phyloP scores from a whole-genome alignment of 371 early-diverging fungal genomes.

The Fennellomyces sp. region DNA sequence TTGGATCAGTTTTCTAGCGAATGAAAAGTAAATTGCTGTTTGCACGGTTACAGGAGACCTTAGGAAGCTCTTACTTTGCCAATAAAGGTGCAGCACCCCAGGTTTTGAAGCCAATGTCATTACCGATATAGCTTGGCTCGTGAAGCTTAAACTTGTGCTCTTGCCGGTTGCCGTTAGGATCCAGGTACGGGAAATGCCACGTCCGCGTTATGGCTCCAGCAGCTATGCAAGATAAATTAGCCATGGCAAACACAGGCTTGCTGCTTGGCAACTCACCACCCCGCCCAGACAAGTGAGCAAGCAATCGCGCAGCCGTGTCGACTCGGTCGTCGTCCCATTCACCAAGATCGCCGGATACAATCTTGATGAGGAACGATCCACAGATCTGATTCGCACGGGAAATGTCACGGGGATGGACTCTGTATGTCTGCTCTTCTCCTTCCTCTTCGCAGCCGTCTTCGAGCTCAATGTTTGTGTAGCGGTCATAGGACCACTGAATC shows the following conservation, averaged over 20 bases:
- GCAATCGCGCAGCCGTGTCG: slow-evolving; percentile 37
- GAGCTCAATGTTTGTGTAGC: slow-evolving; percentile 28
- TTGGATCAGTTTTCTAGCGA: slow-evolving; percentile 43
- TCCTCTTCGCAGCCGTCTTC: slow-evolving; percentile 22
- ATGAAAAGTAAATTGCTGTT: background rate
- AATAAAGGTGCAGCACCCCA: slow-evolving; percentile 49
- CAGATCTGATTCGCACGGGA: slow-evolving; percentile 26
- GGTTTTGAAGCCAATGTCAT: slow-evolving; percentile 55
- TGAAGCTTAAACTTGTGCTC: slow-evolving; percentile 31
- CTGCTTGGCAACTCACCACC: too few relatives aligned
- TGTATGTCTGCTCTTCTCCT: slow-evolving; percentile 16
- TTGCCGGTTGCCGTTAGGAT: slow-evolving; percentile 27
- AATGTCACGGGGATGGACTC: slow-evolving; percentile 27
- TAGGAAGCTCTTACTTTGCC: slow-evolving; percentile 45
- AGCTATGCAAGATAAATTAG: too few relatives aligned
- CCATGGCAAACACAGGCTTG: too few relatives aligned
- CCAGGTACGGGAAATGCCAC: slow-evolving; percentile 55
- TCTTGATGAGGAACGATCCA: slow-evolving; percentile 22
- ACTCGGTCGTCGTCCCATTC: slow-evolving; percentile 33
- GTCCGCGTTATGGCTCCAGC: too few relatives aligned
- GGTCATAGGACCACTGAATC: slow-evolving; percentile 37
- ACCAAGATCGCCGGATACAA: slow-evolving; percentile 30
- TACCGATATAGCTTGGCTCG: slow-evolving; percentile 50
- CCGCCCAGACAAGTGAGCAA: slow-evolving; percentile 53
- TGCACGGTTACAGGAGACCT: background rate